Percentiles rank a stretch among this genome's conserved stretches.
phyloP scores from a whole-genome alignment of 2,329 filamentous ascomycete species.

The Samsoniella hepiali region DNA sequence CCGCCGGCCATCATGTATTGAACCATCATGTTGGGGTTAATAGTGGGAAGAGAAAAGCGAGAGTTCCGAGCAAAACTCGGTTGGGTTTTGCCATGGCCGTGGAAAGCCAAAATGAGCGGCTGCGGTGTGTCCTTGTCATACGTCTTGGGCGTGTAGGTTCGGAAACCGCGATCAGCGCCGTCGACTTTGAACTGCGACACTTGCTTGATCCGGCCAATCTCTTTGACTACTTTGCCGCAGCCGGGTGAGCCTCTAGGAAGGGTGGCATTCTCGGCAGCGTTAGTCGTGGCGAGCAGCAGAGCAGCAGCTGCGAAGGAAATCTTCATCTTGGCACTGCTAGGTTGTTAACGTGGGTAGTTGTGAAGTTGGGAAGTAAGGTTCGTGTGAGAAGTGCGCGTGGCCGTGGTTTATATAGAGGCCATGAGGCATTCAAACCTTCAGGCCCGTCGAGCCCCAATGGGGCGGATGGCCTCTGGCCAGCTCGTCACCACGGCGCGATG shows the following conservation, averaged over 20 bases:
- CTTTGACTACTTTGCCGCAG: neutral
- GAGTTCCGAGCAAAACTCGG: neutral
- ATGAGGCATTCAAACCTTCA: neutral
- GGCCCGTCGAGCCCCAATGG: neutral
- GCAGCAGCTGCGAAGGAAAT: neutral
- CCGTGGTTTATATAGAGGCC: neutral
- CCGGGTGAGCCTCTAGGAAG: conserved; percentile 1
- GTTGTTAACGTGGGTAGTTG: no score
- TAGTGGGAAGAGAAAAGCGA: neutral
- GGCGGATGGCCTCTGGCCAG: neutral
- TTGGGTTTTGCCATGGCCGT: neutral
- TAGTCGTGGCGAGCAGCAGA: neutral
- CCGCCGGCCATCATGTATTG: conserved; percentile 43
- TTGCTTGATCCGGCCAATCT: neutral
- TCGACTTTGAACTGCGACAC: neutral
- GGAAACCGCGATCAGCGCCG: neutral
- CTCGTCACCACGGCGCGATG: no score
- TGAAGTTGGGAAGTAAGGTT: neutral
- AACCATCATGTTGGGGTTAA: conserved; percentile 26
- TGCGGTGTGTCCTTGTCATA: conserved; percentile 2
- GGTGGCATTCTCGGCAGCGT: neutral
- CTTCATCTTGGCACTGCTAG: neutral
- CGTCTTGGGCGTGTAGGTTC: neutral
- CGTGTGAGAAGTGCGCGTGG: neutral
- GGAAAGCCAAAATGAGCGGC: conserved; percentile 1